phyloP scores from a whole-genome alignment of 2,329 filamentous ascomycete genomes.

The Ophiosphaerella herpotricha region DNA sequence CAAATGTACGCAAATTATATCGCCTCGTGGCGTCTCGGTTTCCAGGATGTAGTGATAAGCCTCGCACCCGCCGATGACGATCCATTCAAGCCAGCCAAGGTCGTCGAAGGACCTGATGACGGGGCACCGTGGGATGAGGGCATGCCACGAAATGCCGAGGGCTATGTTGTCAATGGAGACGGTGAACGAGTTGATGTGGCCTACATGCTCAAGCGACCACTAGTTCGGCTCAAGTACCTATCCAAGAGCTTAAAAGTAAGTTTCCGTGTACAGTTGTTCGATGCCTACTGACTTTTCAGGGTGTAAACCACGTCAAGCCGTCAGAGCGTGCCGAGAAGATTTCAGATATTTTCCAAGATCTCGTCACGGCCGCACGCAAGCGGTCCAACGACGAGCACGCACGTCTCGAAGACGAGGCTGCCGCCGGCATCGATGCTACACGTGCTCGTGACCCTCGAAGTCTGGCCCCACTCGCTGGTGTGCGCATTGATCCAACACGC shows the following conservation, averaged over 20 bases:
- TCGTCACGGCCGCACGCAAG: slow-evolving; percentile 77
- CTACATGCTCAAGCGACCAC: slow-evolving; percentile 84
- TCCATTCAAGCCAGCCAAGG: slow-evolving; percentile 53
- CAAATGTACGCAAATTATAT: slow-evolving; percentile 85
- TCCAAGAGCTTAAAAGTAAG: slow-evolving; percentile 77
- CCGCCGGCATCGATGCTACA: slow-evolving; percentile 79
- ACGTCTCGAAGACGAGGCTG: slow-evolving; percentile 82
- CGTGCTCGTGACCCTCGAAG: slow-evolving; percentile 79
- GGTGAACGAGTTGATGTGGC: slow-evolving; percentile 94
- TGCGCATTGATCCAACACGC: slow-evolving; percentile 74
- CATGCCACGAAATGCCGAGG: slow-evolving; percentile 62
- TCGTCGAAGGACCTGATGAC: slow-evolving; percentile 50
- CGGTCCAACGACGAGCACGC: slow-evolving; percentile 74
- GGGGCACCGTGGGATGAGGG: slow-evolving; percentile 58
- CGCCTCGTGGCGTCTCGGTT: slow-evolving; percentile 86
- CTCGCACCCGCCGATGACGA: slow-evolving; percentile 75
- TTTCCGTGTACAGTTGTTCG: neutral
- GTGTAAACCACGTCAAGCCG: slow-evolving; percentile 61
- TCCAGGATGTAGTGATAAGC: slow-evolving; percentile 93
- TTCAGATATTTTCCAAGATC: slow-evolving; percentile 66
- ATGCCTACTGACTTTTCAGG: slow-evolving; percentile 48
- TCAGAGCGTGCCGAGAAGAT: slow-evolving; percentile 64
- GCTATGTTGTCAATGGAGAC: slow-evolving; percentile 68
- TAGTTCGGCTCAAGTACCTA: slow-evolving; percentile 87
- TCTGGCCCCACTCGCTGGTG: slow-evolving; percentile 69